Base-by-base conservation (phyloP, 495 filamentous ascomycete species). In the Physcia stellaris region DNA sequence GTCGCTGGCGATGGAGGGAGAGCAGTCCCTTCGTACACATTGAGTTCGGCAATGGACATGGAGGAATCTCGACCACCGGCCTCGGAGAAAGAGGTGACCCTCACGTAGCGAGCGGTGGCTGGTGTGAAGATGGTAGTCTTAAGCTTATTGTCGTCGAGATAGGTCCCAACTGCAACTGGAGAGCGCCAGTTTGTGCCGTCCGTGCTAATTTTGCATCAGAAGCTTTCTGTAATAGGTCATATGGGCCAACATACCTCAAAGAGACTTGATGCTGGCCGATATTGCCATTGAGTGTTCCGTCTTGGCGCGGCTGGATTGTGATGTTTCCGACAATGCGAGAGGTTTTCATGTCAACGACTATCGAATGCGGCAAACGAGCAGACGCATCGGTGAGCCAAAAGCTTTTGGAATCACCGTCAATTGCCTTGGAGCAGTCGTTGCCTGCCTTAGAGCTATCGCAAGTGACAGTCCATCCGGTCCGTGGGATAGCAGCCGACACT, bases 121-220 rank as follows among this genome's bases (percentile, higher is more conserved):
- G 57, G 54, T 4, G 60, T 47, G 32, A 64, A 67, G 24, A 58
- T 60, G 11, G 58, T 50, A 12, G 62, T 50, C 41, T 64, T 62
- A 24, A 50, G 51, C 6, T 55, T 56, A 2, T 52, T 51, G 19
- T 56, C 56, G 10, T 58, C 54, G 12, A 53, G 37, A 53, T 62
- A 73, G 6, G 56, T 62, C 10, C 66, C 69, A 36, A 57, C 56
- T 2, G 67, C 62, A 6, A 67, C 62, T 2, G 39, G 34, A 9
- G 19, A 49, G 20, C 2, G 17, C 55, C 56, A 70, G 15, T 32
- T 56, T 5, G 37, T 40, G 10, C 52, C 53, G 32, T 73, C 60
- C 0, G 35, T 38, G 48, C 66, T 67, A 24, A 7, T 4, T 18
- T 4, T 11, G 12, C 1, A 15, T 39, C 7, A 29, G 21, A 30